These are phyloP conservation scores for Sporothrix schenckii DNA, from an alignment of 2,329 filamentous ascomycete genomes.

Conservation along the genomic window DNA sequence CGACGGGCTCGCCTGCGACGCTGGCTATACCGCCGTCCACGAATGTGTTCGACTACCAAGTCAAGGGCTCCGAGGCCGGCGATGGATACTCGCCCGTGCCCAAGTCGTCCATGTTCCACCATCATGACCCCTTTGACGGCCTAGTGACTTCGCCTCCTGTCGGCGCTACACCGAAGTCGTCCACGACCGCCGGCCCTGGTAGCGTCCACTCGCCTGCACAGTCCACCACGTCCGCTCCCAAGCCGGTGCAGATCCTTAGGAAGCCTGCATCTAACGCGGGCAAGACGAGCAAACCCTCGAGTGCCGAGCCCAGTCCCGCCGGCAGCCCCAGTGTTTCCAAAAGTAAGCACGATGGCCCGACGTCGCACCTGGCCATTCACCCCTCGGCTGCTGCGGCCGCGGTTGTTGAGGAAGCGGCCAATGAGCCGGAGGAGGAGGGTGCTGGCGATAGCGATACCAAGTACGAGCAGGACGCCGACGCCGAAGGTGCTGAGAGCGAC, in stretches of 20 bases:
- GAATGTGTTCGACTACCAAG: constrained; percentile 33
- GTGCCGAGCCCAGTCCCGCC: constrained; percentile 50
- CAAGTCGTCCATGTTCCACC: constrained; percentile 43
- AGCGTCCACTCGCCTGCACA: constrained; percentile 38
- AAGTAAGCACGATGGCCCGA: constrained; percentile 7
- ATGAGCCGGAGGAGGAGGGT: constrained; percentile 3
- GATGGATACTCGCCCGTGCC: constrained; percentile 40
- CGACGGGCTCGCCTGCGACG: constrained; percentile 28
- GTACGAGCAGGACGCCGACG: constrained; percentile 55
- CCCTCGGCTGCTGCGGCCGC: neutral
- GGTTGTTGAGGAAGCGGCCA: neutral
- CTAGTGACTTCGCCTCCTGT: constrained; percentile 47
- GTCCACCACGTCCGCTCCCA: constrained; percentile 42
- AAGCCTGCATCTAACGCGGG: constrained; percentile 51
- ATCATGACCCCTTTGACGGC: constrained; percentile 50
- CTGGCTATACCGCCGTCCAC: constrained; percentile 25
- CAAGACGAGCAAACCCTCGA: constrained; percentile 48
- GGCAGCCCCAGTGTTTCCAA: constrained; percentile 44
- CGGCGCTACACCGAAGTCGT: constrained; percentile 49
- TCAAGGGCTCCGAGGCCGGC: constrained; percentile 33
- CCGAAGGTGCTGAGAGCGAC: constrained; percentile 27
- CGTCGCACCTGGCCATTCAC: constrained; percentile 11
- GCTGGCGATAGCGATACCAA: constrained; percentile 30
- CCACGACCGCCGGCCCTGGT: constrained; percentile 41
- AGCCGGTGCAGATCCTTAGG: constrained; percentile 54